Conservation (phyloP, 176 grass and related monocot genomes). For the Bolboschoenus planiculmis region DNA sequence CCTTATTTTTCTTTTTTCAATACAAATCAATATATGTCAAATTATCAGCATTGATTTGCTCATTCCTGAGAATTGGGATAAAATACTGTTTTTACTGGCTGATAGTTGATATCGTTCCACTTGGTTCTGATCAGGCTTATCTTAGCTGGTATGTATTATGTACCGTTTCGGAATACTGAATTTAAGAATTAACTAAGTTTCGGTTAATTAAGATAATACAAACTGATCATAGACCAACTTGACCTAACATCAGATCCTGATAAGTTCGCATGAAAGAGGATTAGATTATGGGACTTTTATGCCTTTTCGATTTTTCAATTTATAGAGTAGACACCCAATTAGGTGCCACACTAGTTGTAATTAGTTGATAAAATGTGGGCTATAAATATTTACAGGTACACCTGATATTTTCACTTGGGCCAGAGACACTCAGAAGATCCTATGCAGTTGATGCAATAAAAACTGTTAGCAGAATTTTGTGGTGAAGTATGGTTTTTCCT, state of each 20-base stretch:
- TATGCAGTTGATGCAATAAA: constrained; percentile 88
- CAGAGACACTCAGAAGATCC: constrained; percentile 79
- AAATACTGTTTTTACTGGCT: neutral
- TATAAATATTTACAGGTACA: constrained; percentile 55
- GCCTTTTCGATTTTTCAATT: neutral
- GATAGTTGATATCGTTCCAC: neutral
- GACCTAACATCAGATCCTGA: neutral
- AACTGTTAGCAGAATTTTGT: constrained; percentile 91
- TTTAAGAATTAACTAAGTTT: neutral
- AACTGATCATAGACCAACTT: neutral
- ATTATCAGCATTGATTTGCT: too few relatives aligned
- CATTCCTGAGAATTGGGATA: too few relatives aligned
- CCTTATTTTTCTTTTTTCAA: too few relatives aligned
- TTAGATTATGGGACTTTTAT: neutral
- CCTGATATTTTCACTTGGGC: constrained; percentile 94
- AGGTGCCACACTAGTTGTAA: too few relatives aligned
- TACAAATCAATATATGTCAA: too few relatives aligned
- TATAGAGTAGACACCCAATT: neutral
- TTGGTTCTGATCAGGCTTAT: constrained; percentile 2
- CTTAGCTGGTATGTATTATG: neutral
- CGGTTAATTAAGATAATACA: neutral
- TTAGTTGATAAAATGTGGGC: neutral
- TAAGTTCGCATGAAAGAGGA: neutral
- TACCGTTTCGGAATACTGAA: neutral
- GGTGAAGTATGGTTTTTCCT: constrained; percentile 58